Evolutionary conservation across 345 rosid species (phyloP), one percentile per base, ranked within the genome.

Genomic region (Ricinus communis): DNA sequence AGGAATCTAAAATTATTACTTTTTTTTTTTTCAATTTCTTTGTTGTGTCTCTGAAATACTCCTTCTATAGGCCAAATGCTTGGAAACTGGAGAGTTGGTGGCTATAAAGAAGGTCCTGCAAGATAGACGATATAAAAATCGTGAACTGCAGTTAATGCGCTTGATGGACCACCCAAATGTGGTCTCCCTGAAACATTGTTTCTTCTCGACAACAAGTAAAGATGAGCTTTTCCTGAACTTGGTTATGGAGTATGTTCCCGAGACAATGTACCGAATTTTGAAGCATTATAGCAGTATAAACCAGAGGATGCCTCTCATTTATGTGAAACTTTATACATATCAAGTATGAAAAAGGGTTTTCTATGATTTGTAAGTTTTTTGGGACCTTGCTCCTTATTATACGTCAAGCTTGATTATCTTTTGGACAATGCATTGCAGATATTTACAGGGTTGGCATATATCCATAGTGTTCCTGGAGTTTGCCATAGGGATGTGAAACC

Each of bases 61-160:
- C 47, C 47, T 51, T 71, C 65, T 74, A 10, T 78, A 91, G 97
- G 97, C 97, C 9, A 90, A 88, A 73, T 91, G 96, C 81, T 85
- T 91, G 88, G 96, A 91, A 76, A 86, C 90, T 49, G 93, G 95
- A 63, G 97, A 89, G 82, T 81, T 87, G 0, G 89, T 91, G 66
- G 97, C 97, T 40, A 91, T 91, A 68, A 90, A 90, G 86, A 90
- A 91, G 82, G 97, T 91, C 63, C 77, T 86, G 75, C 95, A 91
- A 80, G 97, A 91, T 60, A 82, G 84, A 57, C 81, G 95, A 41
- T 89, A 91, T 53, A 91, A 89, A 74, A 89, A 85, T 31, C 93
- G 97, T 52, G 97, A 91, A 78, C 69, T 91, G 80, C 93, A 87
- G 55, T 65, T 85, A 63, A 86, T 91, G 97, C 88, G 93, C 19